phyloP scores from a whole-genome alignment of 331 rosid species.

The Malus hybrid region DNA sequence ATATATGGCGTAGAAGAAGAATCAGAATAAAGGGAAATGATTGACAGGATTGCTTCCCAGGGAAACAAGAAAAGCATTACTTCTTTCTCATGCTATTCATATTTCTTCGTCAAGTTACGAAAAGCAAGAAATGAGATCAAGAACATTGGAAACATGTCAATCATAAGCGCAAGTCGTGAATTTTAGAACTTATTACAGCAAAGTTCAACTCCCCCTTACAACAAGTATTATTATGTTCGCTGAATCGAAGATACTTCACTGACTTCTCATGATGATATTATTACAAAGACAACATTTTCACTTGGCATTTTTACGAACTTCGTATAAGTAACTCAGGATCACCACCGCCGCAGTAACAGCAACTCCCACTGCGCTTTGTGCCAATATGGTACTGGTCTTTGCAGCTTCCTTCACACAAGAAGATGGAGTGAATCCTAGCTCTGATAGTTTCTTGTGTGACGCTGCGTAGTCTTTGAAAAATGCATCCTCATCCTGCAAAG shows the following conservation, averaged over 20 bases:
- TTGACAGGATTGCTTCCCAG: background rate
- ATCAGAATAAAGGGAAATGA: background rate
- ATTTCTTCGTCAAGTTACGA: background rate
- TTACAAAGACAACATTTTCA: no score
- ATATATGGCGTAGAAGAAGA: background rate
- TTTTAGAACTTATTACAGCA: slow-evolving; percentile 1
- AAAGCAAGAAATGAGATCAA: background rate
- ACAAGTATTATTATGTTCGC: background rate
- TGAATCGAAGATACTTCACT: background rate
- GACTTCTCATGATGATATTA: background rate
- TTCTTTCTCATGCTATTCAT: background rate
- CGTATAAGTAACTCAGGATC: slow-evolving; percentile 27
- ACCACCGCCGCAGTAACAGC: slow-evolving; percentile 42
- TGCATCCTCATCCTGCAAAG: slow-evolving; percentile 59
- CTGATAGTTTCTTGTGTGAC: slow-evolving; percentile 84
- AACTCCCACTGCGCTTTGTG: slow-evolving; percentile 29
- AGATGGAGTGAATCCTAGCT: slow-evolving; percentile 52
- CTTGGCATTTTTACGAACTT: slow-evolving; percentile 12
- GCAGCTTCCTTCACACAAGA: slow-evolving; percentile 1
- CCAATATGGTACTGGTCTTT: slow-evolving; percentile 6
- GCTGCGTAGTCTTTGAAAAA: slow-evolving; percentile 63
- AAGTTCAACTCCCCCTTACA: background rate
- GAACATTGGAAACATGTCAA: background rate
- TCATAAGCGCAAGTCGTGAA: background rate
- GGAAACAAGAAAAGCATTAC: slow-evolving; percentile 8